These are phyloP conservation scores for Fusarium miscanthi DNA, from an alignment of 2,329 filamentous ascomycete species.

Conservation along the genomic window DNA sequence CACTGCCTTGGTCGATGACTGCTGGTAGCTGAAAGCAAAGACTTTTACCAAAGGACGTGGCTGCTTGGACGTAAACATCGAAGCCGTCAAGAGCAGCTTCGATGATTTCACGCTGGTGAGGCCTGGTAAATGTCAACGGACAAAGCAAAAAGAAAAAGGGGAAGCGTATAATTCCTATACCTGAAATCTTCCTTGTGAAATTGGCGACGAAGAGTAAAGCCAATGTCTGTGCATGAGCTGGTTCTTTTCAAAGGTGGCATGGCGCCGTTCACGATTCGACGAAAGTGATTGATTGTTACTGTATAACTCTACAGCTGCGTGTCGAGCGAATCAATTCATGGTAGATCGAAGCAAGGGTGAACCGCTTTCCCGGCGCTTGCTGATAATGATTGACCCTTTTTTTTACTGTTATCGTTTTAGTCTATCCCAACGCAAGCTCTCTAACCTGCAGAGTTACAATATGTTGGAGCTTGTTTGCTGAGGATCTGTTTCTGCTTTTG, in stretches of 20 bases:
- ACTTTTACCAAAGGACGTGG: slow-evolving; percentile 91
- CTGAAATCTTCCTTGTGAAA: slow-evolving; percentile 81
- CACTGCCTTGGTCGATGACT: slow-evolving; percentile 86
- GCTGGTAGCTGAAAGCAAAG: slow-evolving; percentile 93
- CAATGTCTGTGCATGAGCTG: slow-evolving; percentile 71
- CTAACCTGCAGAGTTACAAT: slow-evolving; percentile 30
- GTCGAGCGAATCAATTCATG: slow-evolving; percentile 16
- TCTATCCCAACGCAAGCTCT: slow-evolving; percentile 7
- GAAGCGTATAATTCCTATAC: slow-evolving; percentile 52
- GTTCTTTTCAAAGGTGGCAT: slow-evolving; percentile 58
- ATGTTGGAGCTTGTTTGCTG: slow-evolving; percentile 7
- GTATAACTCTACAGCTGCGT: neutral
- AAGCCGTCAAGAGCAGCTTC: slow-evolving; percentile 80
- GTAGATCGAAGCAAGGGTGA: slow-evolving; percentile 1
- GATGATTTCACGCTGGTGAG: slow-evolving; percentile 89
- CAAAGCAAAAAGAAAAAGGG: neutral
- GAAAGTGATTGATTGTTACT: neutral
- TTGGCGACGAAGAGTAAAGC: slow-evolving; percentile 78
- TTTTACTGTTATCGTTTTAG: slow-evolving; percentile 27
- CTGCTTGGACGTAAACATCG: slow-evolving; percentile 94
- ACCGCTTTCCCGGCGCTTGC: slow-evolving; percentile 1
- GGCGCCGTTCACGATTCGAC: slow-evolving; percentile 13
- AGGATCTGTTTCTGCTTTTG: slow-evolving; percentile 32
- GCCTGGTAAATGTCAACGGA: slow-evolving; percentile 60
- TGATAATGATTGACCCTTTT: slow-evolving; percentile 20